A percentile compares a stretch with the other conserved stretches of the same genome.
These are phyloP conservation scores for Alternaria ethzedia DNA, from an alignment of 2,329 filamentous ascomycete genomes.

Conservation along the genomic window DNA sequence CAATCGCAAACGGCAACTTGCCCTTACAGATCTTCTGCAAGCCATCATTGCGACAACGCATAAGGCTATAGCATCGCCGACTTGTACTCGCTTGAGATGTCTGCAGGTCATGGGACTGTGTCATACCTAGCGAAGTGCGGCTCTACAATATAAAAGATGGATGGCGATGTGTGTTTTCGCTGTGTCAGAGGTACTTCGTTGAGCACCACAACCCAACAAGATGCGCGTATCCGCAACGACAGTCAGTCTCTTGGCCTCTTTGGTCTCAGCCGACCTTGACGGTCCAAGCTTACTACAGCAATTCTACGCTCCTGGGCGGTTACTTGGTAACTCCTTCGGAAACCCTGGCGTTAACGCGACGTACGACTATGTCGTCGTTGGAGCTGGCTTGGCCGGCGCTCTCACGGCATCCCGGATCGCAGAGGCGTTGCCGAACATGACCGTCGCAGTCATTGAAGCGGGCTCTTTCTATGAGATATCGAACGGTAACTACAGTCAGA, in stretches of 20 bases:
- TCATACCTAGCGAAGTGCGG: neutral
- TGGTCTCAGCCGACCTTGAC: slow-evolving; percentile 5
- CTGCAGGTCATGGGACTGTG: neutral
- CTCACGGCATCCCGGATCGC: slow-evolving; percentile 26
- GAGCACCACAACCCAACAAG: neutral
- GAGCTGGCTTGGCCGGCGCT: slow-evolving; percentile 32
- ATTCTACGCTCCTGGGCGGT: slow-evolving; percentile 12
- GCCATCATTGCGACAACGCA: neutral
- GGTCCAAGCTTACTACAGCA: slow-evolving; percentile 6
- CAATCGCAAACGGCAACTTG: neutral
- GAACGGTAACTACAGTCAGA: slow-evolving; percentile 28
- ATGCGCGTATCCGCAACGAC: neutral
- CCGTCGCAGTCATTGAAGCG: slow-evolving; percentile 35
- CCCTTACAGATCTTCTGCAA: slow-evolving; percentile 2
- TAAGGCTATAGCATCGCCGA: neutral
- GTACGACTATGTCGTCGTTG: slow-evolving; percentile 36
- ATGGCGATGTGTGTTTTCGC: neutral
- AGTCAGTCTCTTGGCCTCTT: neutral
- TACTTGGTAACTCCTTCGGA: slow-evolving; percentile 20
- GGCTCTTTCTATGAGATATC: slow-evolving; percentile 35
- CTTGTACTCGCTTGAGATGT: neutral
- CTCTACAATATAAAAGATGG: neutral
- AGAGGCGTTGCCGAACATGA: slow-evolving; percentile 7
- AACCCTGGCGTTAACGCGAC: slow-evolving; percentile 29
- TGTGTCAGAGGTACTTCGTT: neutral